A percentile compares a stretch with the other conserved stretches of the same genome.
Evolutionary conservation across 345 rosid genomes (phyloP).

Genomic region (Heritiera fomes): DNA sequence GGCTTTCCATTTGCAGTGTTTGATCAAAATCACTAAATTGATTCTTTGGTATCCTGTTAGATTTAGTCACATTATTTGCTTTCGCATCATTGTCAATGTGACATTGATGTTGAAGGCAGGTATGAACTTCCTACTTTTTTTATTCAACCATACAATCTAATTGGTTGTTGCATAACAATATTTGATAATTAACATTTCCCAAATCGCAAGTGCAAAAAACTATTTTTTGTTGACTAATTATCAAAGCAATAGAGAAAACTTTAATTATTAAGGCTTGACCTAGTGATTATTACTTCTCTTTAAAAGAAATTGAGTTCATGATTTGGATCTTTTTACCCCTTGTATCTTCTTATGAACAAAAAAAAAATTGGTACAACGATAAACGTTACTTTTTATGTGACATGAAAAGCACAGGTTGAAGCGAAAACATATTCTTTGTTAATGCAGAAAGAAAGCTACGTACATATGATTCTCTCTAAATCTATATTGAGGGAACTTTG

Average conservation of each 20-base stretch:
- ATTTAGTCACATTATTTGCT: not conserved
- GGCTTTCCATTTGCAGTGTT: not conserved
- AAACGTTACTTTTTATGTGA: too few relatives aligned
- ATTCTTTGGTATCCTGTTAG: slow-evolving; percentile 2
- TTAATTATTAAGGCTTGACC: too few relatives aligned
- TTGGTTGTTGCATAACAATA: slow-evolving; percentile 4
- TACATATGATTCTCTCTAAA: too few relatives aligned
- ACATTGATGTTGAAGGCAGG: slow-evolving; percentile 10
- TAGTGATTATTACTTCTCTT: not conserved
- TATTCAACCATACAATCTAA: not conserved
- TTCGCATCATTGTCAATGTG: not conserved
- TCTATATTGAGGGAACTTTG: too few relatives aligned
- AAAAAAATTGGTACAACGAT: too few relatives aligned
- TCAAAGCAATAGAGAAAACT: not conserved
- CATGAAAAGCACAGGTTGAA: too few relatives aligned
- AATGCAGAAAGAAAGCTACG: too few relatives aligned
- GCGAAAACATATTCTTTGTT: too few relatives aligned
- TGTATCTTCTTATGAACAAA: too few relatives aligned
- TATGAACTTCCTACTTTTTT: not conserved
- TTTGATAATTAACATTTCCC: not conserved
- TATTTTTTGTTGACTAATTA: not conserved
- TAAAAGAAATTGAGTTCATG: not conserved
- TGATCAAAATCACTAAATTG: not conserved
- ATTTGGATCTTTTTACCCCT: too few relatives aligned
- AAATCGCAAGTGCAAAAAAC: not conserved